phyloP scores from a whole-genome alignment of 1,139 yeast species.

The Williopsis jadinii region DNA sequence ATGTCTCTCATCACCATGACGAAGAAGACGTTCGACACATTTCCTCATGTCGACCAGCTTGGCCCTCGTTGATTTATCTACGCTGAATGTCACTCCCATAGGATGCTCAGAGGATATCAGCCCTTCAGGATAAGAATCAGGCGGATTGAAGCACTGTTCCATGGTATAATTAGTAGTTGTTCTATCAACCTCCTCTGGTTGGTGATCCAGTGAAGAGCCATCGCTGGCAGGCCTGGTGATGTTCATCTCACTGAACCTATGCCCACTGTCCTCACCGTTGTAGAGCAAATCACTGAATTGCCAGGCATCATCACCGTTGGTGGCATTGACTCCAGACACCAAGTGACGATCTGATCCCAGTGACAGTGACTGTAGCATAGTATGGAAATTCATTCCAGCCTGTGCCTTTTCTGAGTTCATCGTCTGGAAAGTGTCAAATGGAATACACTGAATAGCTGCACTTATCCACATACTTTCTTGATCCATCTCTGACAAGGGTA shows the following conservation, averaged over 20 bases:
- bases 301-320: slow-evolving; percentile 8
- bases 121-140: slow-evolving; percentile 27
- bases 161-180: slow-evolving; percentile 5
- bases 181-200: background rate
- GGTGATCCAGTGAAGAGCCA: background rate
- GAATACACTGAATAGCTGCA: slow-evolving; percentile 23
- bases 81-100: slow-evolving; percentile 33
- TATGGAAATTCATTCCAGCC: slow-evolving; percentile 14
- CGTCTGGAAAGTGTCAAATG: slow-evolving; percentile 27
- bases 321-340: slow-evolving; percentile 17
- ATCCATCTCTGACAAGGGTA: slow-evolving; percentile 34
- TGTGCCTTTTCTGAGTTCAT: slow-evolving; percentile 17
- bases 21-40: slow-evolving; percentile 36
- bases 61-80: slow-evolving; percentile 38
- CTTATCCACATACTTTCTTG: slow-evolving; percentile 37
- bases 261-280: slow-evolving; percentile 8
- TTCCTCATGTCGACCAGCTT: slow-evolving; percentile 42
- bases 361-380: slow-evolving; percentile 20
- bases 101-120: slow-evolving; percentile 11
- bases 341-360: slow-evolving; percentile 24
- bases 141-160: slow-evolving; percentile 16
- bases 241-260: slow-evolving; percentile 28
- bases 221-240: slow-evolving; percentile 24
- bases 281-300: slow-evolving; percentile 11
- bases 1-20: slow-evolving; percentile 55